These are phyloP conservation scores for Scleromitrula shiraiana DNA, from an alignment of 2,329 filamentous ascomycete genomes.

Conservation along the genomic window DNA sequence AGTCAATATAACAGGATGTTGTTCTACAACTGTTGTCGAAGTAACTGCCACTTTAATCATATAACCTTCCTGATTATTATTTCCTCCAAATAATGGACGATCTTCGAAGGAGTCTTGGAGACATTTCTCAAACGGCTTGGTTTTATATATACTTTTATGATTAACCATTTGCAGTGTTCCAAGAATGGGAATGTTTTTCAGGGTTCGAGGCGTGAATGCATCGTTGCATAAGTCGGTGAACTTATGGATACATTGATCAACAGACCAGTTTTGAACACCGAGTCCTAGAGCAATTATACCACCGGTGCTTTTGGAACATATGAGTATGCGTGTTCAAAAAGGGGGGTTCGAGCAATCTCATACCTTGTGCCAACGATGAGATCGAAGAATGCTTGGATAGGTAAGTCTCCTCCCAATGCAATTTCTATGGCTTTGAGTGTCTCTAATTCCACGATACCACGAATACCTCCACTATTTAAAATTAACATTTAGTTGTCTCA, in stretches of 20 bases:
- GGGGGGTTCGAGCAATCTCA: background rate
- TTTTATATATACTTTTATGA: conserved; percentile 30
- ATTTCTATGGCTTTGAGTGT: conserved; percentile 6
- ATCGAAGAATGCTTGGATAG: conserved; percentile 13
- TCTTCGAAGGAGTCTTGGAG: conserved; percentile 30
- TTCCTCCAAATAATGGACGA: conserved; percentile 33
- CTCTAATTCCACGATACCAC: conserved; percentile 11
- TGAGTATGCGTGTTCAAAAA: background rate
- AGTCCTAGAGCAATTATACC: conserved; percentile 9
- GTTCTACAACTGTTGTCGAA: conserved; percentile 33
- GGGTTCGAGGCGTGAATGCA: conserved; percentile 27
- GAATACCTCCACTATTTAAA: conserved; percentile 7
- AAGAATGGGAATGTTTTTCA: conserved; percentile 29
- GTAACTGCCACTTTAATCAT: conserved; percentile 35
- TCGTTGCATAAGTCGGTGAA: conserved; percentile 3
- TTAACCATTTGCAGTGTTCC: conserved; percentile 21
- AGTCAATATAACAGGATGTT: conserved; percentile 34
- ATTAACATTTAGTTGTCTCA: background rate
- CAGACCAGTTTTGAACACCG: conserved; percentile 5
- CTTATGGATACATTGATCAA: conserved; percentile 6
- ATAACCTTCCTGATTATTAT: conserved; percentile 7
- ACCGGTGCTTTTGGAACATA: background rate
- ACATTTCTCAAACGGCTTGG: conserved; percentile 31
- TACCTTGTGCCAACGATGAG: conserved; percentile 14
- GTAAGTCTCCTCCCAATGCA: conserved; percentile 4